A percentile compares a stretch with the other conserved stretches of the same genome.
These are phyloP conservation scores for Moringa oleifera DNA, from an alignment of 345 rosid species.

Conservation along the genomic window DNA sequence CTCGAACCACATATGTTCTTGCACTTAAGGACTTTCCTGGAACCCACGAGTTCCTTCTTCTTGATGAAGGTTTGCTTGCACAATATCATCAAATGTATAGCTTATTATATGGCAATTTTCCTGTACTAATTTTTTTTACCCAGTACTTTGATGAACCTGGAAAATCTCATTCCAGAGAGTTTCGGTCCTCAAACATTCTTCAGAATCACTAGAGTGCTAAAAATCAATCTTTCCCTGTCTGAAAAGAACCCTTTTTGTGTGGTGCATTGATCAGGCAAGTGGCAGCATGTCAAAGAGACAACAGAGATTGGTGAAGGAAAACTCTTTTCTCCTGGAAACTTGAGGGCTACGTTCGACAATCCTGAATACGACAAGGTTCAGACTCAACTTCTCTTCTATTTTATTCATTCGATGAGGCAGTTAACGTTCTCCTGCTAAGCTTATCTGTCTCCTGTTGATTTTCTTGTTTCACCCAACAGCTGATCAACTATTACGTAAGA, in stretches of 20 bases:
- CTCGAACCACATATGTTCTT: constrained; percentile 84
- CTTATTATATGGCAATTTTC: no score
- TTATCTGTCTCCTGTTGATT: constrained; percentile 6
- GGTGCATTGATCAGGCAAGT: constrained; percentile 55
- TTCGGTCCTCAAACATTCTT: no score
- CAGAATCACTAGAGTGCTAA: no score
- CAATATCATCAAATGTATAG: background rate
- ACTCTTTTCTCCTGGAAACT: constrained; percentile 93
- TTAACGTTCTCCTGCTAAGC: background rate
- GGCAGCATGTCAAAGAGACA: constrained; percentile 96
- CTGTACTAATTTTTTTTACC: background rate
- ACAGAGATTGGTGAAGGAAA: constrained; percentile 84
- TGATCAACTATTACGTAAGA: constrained; percentile 76
- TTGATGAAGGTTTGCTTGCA: constrained; percentile 74
- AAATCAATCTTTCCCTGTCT: background rate
- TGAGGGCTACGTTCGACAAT: constrained; percentile 92
- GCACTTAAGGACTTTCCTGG: constrained; percentile 84
- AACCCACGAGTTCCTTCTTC: constrained; percentile 97
- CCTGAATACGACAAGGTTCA: constrained; percentile 69
- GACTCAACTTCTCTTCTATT: background rate
- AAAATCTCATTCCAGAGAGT: background rate
- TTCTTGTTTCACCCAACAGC: constrained; percentile 32
- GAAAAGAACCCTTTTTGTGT: constrained; percentile 4
- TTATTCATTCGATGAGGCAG: background rate
- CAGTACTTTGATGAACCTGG: background rate